A percentile compares a stretch with the other conserved stretches of the same genome.
These are phyloP conservation scores for Backusella tuberculispora DNA, from an alignment of 192 early-diverging fungal genomes.

Conservation along the genomic window DNA sequence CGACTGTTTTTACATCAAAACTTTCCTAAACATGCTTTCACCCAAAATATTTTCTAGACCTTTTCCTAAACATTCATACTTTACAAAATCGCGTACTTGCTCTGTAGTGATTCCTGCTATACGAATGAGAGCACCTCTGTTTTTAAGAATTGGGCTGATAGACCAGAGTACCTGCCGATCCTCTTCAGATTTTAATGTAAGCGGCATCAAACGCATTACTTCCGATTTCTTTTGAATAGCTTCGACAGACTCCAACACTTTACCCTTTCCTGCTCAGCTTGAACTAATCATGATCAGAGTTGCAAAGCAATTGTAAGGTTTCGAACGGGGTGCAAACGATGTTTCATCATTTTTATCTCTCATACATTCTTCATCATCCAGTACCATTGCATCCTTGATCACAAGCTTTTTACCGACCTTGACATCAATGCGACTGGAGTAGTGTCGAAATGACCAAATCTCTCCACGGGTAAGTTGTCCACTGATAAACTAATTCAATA, in stretches of 20 bases:
- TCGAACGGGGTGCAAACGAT: slow-evolving; percentile 55
- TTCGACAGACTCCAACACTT: slow-evolving; percentile 6
- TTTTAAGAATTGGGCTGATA: slow-evolving; percentile 22
- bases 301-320: slow-evolving; percentile 64
- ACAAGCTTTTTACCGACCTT: slow-evolving; percentile 27
- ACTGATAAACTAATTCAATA: slow-evolving; percentile 86
- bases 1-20: slow-evolving; percentile 32
- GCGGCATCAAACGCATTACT: slow-evolving; percentile 25
- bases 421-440: slow-evolving; percentile 43
- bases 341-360: slow-evolving; percentile 29
- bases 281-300: slow-evolving; percentile 57
- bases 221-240: slow-evolving; percentile 26
- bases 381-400: slow-evolving; percentile 49
- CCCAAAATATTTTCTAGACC: slow-evolving; percentile 36
- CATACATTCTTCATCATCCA: slow-evolving; percentile 48
- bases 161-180: slow-evolving; percentile 31
- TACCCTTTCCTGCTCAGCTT: neutral
- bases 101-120: slow-evolving; percentile 44
- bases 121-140: slow-evolving; percentile 36
- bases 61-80: slow-evolving; percentile 35
- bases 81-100: slow-evolving; percentile 43
- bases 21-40: slow-evolving; percentile 37
- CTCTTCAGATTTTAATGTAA: slow-evolving; percentile 11
- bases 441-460: slow-evolving; percentile 66
- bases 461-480: slow-evolving; percentile 77